Base-by-base conservation (phyloP, 371 early-diverging fungal species). In the Rhizopus arrhizus region DNA sequence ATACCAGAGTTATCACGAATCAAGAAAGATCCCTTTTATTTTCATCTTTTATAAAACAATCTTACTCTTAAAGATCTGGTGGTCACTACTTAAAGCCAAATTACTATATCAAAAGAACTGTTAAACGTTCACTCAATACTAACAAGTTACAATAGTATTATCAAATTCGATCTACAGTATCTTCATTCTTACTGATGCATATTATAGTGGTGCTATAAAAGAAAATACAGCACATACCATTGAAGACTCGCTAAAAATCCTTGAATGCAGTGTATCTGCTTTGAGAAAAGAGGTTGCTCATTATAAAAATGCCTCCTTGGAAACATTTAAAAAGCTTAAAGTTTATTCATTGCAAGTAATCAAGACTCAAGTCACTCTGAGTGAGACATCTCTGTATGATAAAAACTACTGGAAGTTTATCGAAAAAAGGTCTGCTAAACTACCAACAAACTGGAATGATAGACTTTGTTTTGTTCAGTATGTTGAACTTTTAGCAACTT, bases 211-310 rank as follows among this genome's bases (percentile, higher is more conserved):
- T 45, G 29, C 6, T 16, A 16, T 61, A 38, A 61, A 61, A 48
- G 61, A 61, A 35, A 53, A 61, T 40, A 41, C 49, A n/a, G n/a
- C 61, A 16, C 56, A 51, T 33, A 46, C 54, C 5, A 60, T 60
- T 35, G 60, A 60, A 45, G 60, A 60, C 46, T 60, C 53, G 45
- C 16, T 60, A 12, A 60, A 60, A 36, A 60, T 53, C 6, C 36
- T 60, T 16, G 60, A 60, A 43, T 60, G 54, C 53, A 29, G 60
- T 16, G 36, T 53, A 6, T 12, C 60, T 11, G 4, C 60, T 16
- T 60, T 60, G n/a, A 56, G 29, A 38, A 58, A 58, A 58, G 40
- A 58, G 13, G 38, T 31, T 5, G 33, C 16, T 3, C 7, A 43
- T 28, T 51, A 59, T 28, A 51, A 51, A 8, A 51, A 51, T 52